Evolutionary conservation across 768 basidiomycete genomes (phyloP).

Genomic region (Tremella yokohamensis): DNA sequence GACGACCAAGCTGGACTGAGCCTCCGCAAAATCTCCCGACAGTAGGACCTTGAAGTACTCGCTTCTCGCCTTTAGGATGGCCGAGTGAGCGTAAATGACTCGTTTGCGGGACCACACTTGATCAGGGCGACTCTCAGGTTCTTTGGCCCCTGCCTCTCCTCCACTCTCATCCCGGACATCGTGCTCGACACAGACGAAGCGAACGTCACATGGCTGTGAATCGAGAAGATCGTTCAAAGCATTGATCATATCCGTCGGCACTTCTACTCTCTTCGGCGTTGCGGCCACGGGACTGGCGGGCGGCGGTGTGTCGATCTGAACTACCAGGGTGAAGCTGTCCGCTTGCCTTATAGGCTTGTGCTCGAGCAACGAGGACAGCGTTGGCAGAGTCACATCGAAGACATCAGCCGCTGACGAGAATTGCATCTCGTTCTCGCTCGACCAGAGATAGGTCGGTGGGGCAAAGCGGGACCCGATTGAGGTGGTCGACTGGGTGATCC

Average conservation of each 20-base stretch:
- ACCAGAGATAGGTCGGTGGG: constrained; percentile 71
- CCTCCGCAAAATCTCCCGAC: constrained; percentile 67
- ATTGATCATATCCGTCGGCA: constrained; percentile 65
- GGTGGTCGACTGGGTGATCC: constrained; percentile 65
- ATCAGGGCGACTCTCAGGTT: not conserved
- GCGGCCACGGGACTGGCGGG: constrained; percentile 60
- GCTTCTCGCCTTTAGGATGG: constrained; percentile 68
- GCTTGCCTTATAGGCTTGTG: constrained; percentile 60
- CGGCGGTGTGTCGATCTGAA: constrained; percentile 67
- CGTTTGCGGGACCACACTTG: constrained; percentile 63
- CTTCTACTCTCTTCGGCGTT: constrained; percentile 63
- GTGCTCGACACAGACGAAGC: constrained; percentile 68
- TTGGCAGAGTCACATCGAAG: constrained; percentile 68
- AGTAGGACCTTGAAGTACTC: constrained; percentile 77
- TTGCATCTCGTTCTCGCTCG: constrained; percentile 67
- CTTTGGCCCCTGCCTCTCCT: not conserved
- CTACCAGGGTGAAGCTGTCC: constrained; percentile 68
- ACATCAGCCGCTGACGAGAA: constrained; percentile 70
- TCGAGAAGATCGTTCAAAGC: constrained; percentile 70
- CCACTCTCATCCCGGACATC: constrained; percentile 11
- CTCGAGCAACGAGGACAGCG: constrained; percentile 61
- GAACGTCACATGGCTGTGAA: constrained; percentile 70
- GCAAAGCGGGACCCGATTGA: constrained; percentile 62
- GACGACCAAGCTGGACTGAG: constrained; percentile 20
- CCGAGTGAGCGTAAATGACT: constrained; percentile 72